phyloP scores from a whole-genome alignment of 495 filamentous ascomycete species.

The Rostrohypoxylon terebratum region DNA sequence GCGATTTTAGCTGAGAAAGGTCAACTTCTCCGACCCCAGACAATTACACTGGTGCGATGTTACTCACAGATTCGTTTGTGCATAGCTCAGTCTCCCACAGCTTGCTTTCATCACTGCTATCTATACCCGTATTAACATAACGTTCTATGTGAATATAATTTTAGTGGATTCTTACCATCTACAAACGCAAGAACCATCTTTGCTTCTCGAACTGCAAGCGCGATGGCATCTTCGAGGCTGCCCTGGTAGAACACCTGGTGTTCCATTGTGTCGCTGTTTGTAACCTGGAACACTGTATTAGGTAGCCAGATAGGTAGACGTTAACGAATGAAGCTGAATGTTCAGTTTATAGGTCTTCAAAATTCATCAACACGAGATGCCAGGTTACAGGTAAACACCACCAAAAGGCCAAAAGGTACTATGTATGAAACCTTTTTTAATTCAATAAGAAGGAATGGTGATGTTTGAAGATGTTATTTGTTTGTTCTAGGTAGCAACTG shows the following conservation, averaged over 20 bases:
- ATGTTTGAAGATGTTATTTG: too few species aligned
- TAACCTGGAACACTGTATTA: neutral
- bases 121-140: slow-evolving; percentile 49
- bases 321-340: neutral
- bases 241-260: slow-evolving; percentile 81
- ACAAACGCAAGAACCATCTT: slow-evolving; percentile 62
- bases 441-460: too few species aligned
- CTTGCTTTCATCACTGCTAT: slow-evolving; percentile 71
- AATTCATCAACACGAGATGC: neutral
- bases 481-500: too few species aligned
- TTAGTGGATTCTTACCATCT: slow-evolving; percentile 54
- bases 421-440: too few species aligned
- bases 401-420: too few species aligned
- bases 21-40: slow-evolving; percentile 1
- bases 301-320: neutral
- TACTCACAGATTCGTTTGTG: slow-evolving; percentile 65
- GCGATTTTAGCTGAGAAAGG: slow-evolving; percentile 51
- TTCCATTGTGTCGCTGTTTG: slow-evolving; percentile 10
- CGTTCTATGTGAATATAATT: neutral
- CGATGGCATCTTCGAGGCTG: slow-evolving; percentile 81
- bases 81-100: slow-evolving; percentile 84
- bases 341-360: neutral
- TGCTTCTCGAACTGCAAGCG: slow-evolving; percentile 72
- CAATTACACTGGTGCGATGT: neutral
- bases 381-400: neutral